Percentiles rank a stretch among this genome's conserved stretches.
Evolutionary conservation across 2,329 filamentous ascomycete species (phyloP).

Genomic region (Leptographium galeiforme): DNA sequence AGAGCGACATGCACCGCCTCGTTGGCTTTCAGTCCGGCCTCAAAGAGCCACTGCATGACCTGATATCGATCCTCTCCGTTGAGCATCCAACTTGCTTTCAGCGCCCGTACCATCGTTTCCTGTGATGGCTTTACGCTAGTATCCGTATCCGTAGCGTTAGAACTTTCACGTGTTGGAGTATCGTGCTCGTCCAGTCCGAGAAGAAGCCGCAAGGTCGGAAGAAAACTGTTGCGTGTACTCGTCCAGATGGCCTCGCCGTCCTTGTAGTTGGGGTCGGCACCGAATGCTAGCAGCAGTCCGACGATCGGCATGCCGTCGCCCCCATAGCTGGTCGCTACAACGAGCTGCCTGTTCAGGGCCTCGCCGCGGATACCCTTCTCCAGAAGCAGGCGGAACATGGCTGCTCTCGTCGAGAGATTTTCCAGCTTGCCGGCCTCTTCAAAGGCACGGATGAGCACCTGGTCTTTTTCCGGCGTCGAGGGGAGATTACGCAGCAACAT

Average conservation of each 20-base stretch:
- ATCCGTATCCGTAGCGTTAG: not conserved
- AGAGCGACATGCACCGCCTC: slow-evolving; percentile 38
- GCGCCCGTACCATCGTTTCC: slow-evolving; percentile 31
- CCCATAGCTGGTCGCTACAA: slow-evolving; percentile 37
- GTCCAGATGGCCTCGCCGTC: slow-evolving; percentile 42
- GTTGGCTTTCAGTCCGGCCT: slow-evolving; percentile 32
- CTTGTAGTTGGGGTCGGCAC: slow-evolving; percentile 41
- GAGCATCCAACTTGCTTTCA: slow-evolving; percentile 41
- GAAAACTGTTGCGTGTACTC: slow-evolving; percentile 36
- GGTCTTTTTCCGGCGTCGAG: slow-evolving; percentile 23
- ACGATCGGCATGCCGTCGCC: slow-evolving; percentile 34
- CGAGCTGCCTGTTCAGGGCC: slow-evolving; percentile 37
- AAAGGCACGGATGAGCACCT: slow-evolving; percentile 36
- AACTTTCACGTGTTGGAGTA: slow-evolving; percentile 6
- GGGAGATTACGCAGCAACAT: slow-evolving; percentile 30
- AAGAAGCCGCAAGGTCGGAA: slow-evolving; percentile 36
- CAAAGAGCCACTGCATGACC: slow-evolving; percentile 36
- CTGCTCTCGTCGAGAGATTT: slow-evolving; percentile 33
- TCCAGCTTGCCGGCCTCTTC: slow-evolving; percentile 40
- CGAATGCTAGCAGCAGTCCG: slow-evolving; percentile 33
- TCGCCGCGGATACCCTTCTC: slow-evolving; percentile 35
- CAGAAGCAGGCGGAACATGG: slow-evolving; percentile 37
- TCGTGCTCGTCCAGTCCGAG: slow-evolving; percentile 26
- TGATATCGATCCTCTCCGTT: slow-evolving; percentile 32
- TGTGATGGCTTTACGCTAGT: slow-evolving; percentile 21